Evolutionary conservation across 129 eudicot species (phyloP).

Genomic region (Logfia minima): DNA sequence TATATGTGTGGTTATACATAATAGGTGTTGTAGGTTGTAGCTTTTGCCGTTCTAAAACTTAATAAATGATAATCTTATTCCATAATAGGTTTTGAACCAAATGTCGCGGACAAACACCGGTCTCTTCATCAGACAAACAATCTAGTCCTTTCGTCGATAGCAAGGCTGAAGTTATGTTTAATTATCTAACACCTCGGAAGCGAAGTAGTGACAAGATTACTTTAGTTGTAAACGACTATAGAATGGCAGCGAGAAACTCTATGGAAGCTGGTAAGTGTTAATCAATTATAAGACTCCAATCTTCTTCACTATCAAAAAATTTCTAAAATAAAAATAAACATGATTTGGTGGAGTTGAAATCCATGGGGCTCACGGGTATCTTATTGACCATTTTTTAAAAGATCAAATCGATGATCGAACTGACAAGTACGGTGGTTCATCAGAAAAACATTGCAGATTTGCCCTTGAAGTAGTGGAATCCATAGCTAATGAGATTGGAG

Average conservation of each 20-base stretch:
- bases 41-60: too few relatives aligned
- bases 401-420: neutral
- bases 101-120: slow-evolving; percentile 26
- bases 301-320: neutral
- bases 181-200: slow-evolving; percentile 35
- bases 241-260: slow-evolving; percentile 41
- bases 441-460: neutral
- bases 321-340: neutral
- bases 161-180: neutral
- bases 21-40: neutral
- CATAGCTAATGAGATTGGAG: neutral
- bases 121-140: slow-evolving; percentile 36
- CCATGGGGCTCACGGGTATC: neutral
- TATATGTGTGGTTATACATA: too few relatives aligned
- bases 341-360: neutral
- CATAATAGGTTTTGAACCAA: slow-evolving; percentile 41
- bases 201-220: slow-evolving; percentile 20
- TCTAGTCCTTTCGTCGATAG: slow-evolving; percentile 18
- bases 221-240: slow-evolving; percentile 26
- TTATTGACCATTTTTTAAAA: neutral
- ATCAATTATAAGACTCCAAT: too few relatives aligned
- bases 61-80: too few relatives aligned
- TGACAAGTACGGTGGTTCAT: neutral
- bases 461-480: neutral
- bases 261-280: slow-evolving; percentile 44